Percentiles rank a stretch among this genome's conserved stretches.
phyloP scores from a whole-genome alignment of 805 yeast species.

The Saccharomycopsis selenospora region DNA sequence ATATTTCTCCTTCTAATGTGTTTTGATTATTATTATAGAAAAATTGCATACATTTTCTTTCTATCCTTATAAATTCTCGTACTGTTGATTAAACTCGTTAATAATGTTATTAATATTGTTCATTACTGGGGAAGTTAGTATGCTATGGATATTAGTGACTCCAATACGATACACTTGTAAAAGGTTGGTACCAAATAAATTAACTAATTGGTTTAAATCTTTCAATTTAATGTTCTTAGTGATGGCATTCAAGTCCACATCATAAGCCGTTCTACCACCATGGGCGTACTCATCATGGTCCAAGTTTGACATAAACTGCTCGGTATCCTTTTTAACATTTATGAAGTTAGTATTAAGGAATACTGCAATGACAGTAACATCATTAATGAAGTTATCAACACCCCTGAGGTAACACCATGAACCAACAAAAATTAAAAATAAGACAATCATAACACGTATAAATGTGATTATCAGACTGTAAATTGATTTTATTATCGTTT shows the following conservation, averaged over 20 bases:
- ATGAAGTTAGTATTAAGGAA: not conserved
- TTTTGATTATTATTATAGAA: no score
- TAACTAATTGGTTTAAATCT: slow-evolving; percentile 10
- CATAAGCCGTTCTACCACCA: not conserved
- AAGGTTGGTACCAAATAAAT: slow-evolving; percentile 15
- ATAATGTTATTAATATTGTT: slow-evolving; percentile 4
- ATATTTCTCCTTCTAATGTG: no score
- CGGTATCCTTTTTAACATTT: slow-evolving; percentile 3
- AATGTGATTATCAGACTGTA: slow-evolving; percentile 6
- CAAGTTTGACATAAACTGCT: slow-evolving; percentile 3
- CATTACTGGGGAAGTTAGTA: slow-evolving; percentile 1
- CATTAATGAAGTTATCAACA: not conserved
- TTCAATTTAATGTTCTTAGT: not conserved
- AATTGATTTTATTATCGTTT: not conserved
- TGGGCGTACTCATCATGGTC: slow-evolving; percentile 1
- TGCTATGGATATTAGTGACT: not conserved
- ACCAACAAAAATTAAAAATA: slow-evolving; percentile 1
- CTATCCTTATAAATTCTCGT: slow-evolving; percentile 6
- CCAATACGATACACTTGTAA: slow-evolving; percentile 9
- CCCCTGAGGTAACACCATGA: slow-evolving; percentile 15
- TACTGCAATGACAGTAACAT: slow-evolving; percentile 1
- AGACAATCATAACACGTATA: slow-evolving; percentile 6
- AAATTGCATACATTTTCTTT: no score
- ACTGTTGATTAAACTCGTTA: slow-evolving; percentile 8
- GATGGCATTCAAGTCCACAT: not conserved